Evolutionary conservation across 2,329 filamentous ascomycete species (phyloP).

Genomic region (Aspergillus spinulosporus): DNA sequence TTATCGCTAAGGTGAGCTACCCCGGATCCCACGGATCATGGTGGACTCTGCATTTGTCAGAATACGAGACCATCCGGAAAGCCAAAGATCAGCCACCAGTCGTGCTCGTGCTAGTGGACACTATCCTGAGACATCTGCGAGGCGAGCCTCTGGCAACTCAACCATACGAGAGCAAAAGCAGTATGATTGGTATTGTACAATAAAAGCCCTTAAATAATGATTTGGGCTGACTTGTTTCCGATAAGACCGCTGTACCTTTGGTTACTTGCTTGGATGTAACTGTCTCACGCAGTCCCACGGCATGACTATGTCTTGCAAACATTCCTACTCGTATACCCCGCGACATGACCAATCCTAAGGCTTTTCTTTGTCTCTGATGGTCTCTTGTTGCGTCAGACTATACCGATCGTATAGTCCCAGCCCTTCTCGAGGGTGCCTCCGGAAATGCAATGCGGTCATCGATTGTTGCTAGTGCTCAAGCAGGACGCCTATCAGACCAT

Average conservation of each 20-base stretch:
- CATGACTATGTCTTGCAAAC: not conserved
- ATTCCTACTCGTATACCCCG: conserved; percentile 6
- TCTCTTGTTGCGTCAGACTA: not conserved
- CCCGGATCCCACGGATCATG: not conserved
- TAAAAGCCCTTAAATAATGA: not conserved
- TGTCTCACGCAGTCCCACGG: conserved; percentile 8
- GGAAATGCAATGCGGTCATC: conserved; percentile 1
- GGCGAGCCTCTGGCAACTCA: not conserved
- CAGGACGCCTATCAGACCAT: not conserved
- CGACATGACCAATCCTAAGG: conserved; percentile 7
- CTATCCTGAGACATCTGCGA: conserved; percentile 11
- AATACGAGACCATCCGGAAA: conserved; percentile 4
- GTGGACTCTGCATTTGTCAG: not conserved
- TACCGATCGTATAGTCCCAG: not conserved
- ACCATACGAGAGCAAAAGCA: not conserved
- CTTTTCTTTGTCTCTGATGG: not conserved
- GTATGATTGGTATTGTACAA: not conserved
- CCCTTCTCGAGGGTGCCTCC: not conserved
- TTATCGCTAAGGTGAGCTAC: not conserved
- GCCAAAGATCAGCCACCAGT: not conserved
- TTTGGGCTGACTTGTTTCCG: not conserved
- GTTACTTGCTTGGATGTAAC: conserved; percentile 9
- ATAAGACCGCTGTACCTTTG: not conserved
- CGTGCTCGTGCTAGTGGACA: not conserved
- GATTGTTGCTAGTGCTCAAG: not conserved